These are phyloP conservation scores for Xylaria hypoxylon DNA, from an alignment of 2,329 filamentous ascomycete genomes.

Conservation along the genomic window DNA sequence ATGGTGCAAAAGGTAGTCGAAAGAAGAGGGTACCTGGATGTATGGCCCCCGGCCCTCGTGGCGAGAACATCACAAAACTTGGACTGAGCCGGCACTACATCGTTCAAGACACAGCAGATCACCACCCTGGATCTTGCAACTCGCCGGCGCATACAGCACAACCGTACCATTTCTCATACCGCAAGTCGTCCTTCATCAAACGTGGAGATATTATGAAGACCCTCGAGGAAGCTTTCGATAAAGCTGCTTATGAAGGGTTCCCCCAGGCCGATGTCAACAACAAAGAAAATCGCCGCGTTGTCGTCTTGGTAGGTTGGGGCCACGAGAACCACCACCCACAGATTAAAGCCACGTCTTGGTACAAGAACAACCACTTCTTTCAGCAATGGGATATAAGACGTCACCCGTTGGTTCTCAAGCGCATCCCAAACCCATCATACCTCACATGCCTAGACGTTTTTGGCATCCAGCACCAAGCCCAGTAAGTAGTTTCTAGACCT, in stretches of 20 bases:
- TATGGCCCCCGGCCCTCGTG: constrained; percentile 27
- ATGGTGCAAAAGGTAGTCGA: not conserved
- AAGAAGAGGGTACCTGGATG: constrained; percentile 17
- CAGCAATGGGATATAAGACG: constrained; percentile 34
- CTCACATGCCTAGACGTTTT: constrained; percentile 26
- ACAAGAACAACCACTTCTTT: not conserved
- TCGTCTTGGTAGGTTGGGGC: constrained; percentile 34
- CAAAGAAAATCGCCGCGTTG: constrained; percentile 5
- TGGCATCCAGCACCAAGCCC: constrained; percentile 29
- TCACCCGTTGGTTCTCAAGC: not conserved
- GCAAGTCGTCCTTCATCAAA: constrained; percentile 22
- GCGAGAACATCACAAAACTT: constrained; percentile 28
- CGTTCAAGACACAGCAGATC: constrained; percentile 30
- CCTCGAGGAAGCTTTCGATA: constrained; percentile 22
- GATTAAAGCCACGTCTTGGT: constrained; percentile 28
- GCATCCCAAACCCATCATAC: constrained; percentile 3
- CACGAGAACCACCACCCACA: constrained; percentile 13
- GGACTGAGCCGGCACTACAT: constrained; percentile 30
- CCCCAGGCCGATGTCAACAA: not conserved
- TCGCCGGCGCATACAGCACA: constrained; percentile 26
- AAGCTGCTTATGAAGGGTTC: constrained; percentile 17
- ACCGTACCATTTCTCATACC: constrained; percentile 36
- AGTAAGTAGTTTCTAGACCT: constrained; percentile 11
- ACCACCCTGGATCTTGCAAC: constrained; percentile 34
- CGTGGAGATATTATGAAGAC: not conserved